Percentiles rank a stretch among this genome's conserved stretches.
phyloP scores from a whole-genome alignment of 139 green algal genomes.

The Eudorina sp. region DNA sequence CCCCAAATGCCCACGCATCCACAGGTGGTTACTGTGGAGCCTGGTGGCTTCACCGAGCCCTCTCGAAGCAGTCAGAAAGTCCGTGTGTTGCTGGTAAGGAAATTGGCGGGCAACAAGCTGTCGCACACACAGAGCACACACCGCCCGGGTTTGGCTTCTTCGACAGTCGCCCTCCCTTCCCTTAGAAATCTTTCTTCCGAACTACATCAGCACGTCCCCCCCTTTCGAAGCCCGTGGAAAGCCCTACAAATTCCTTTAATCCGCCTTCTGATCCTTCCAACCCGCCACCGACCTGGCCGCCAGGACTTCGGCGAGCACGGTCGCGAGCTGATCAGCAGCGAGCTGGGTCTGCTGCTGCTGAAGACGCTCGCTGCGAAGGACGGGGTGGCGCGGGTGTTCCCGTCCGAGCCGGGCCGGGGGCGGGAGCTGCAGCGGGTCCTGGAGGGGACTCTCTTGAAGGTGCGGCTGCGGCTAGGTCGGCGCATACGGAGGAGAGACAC shows the following conservation, averaged over 20 bases:
- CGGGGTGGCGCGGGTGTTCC: conserved; percentile 26
- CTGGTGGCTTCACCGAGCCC: conserved; percentile 57
- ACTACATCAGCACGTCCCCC: no score
- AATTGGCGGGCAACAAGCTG: no score
- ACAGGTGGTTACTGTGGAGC: conserved; percentile 80
- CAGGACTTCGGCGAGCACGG: conserved; percentile 95
- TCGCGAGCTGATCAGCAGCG: conserved; percentile 88
- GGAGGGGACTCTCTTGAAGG: conserved; percentile 72
- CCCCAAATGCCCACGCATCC: no score
- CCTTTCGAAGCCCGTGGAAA: no score
- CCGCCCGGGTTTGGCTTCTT: background rate
- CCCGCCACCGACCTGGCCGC: background rate
- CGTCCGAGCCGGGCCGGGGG: conserved; percentile 5
- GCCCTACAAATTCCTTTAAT: no score
- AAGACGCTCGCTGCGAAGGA: conserved; percentile 67
- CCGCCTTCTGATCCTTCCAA: no score
- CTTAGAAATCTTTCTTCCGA: no score
- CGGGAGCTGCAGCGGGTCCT: conserved; percentile 58
- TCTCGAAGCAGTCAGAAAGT: conserved; percentile 64
- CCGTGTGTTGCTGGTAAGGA: conserved; percentile 72
- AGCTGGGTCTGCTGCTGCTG: conserved; percentile 88
- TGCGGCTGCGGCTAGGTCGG: no score
- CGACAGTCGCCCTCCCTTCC: background rate
- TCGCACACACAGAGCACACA: no score
- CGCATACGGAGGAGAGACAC: no score